Percentiles rank a stretch among this genome's conserved stretches.
Evolutionary conservation across 768 basidiomycete genomes (phyloP).

Genomic region (Naganishia vishniacii): DNA sequence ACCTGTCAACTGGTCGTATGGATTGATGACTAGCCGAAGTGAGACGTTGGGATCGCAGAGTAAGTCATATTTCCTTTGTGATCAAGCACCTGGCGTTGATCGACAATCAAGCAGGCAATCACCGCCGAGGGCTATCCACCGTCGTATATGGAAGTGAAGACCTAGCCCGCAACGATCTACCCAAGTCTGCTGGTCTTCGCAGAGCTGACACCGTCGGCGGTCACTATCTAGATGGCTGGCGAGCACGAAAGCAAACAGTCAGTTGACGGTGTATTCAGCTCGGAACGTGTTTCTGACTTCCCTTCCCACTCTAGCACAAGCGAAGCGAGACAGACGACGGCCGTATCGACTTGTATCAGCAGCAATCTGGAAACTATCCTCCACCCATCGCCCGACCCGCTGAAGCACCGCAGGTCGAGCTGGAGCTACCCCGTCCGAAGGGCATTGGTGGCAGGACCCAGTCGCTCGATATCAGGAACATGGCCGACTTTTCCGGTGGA

Average conservation of each 20-base stretch:
- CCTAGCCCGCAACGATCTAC: not conserved
- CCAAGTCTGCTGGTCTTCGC: not conserved
- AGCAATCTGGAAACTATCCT: conserved; percentile 12
- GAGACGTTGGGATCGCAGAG: not conserved
- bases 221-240: conserved; percentile 12
- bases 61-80: not conserved
- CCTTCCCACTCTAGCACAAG: not conserved
- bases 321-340: conserved; percentile 12
- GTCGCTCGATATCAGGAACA: conserved; percentile 4
- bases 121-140: conserved; percentile 4
- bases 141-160: not conserved
- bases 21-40: not conserved
- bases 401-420: not conserved
- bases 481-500: not conserved
- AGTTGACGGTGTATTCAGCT: not conserved
- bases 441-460: not conserved
- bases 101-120: not conserved
- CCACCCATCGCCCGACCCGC: conserved; percentile 13
- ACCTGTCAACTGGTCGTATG: not conserved
- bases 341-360: not conserved
- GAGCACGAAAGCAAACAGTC: not conserved
- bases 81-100: not conserved
- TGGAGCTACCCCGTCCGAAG: not conserved
- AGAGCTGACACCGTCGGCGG: conserved; percentile 1
- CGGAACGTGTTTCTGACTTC: not conserved